Base-by-base conservation (phyloP, 2,329 filamentous ascomycete genomes). In the Beauveria scarabaeidicola region DNA sequence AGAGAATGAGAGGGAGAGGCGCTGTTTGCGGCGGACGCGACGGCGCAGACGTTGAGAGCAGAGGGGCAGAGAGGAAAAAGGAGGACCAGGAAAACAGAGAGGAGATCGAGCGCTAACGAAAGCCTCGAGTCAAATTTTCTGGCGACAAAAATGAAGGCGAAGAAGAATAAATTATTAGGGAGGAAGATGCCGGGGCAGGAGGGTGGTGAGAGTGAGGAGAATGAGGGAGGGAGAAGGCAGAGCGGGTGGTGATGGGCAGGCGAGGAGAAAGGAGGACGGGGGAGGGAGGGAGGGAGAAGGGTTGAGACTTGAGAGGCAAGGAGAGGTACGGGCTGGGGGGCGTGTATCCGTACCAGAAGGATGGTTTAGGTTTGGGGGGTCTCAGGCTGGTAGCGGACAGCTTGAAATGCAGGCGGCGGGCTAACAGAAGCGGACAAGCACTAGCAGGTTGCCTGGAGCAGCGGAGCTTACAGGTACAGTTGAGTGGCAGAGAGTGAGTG, bases 21-120 rank as follows among this genome's bases (percentile, higher is more conserved):
- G 36, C 27, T n/a, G 40, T 21, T 5, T 40, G 53, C 53, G 53
- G 29, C 47, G 1, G 53, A 47, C 40, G 53, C 53, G 43, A 56
- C 43, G 0, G 53, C 23, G 53, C 43, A 56, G 43, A 56, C 13
- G n/a, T n/a, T 6, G 53, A 15, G 29, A 8, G 32, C 32, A 27
- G 44, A 15, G 27, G 27, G 36, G 44, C 5, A 52, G 46, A 40
- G 53, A 53, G 59, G 50, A 43, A 23, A 58, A 58, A 57, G 40
- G 43, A 48, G 44, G 60, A 38, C 58, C 52, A 40, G 61, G 58
- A 46, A 58, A 59, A 58, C 32, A 58, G 41, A 60, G 58, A 60
- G 58, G 61, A 61, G 65, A 69, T 69, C 77, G 77, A 81, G 74
- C 72, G 74, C 78, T 80, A 81, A 69, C 71, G 63, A 81, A 76